Evolutionary conservation across 345 rosid genomes (phyloP), one percentile per base, ranked within the genome.

Genomic region (Conringia planisiliqua): DNA sequence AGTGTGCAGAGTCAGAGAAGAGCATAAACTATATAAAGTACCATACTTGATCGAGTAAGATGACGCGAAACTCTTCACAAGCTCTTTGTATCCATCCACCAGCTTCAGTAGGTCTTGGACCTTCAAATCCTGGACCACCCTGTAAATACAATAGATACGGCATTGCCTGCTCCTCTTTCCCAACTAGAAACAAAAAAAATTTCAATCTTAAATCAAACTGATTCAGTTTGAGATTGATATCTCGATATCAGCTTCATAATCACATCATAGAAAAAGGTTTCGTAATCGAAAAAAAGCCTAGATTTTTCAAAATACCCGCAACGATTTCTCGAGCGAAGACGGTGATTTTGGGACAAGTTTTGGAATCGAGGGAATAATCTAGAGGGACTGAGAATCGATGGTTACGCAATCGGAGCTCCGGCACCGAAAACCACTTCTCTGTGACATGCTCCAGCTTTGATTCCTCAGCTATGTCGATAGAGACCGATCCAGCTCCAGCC

Each of bases 121-220:
- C 77, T 80, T 95, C 99, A 67, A 86, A 90, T 52, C 99, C 99
- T 16, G 99, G 99, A 38, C 99, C 99, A 33, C 97, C 99, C 73
- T 95, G 97, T 71, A 91, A 80, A 73, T 18, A 95, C 67, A 89
- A 75, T 18, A 95, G 85, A 76, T 85, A 95, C 18, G 99, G 97
- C 78, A 95, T 52, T 50, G 67, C 54, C 43, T 88, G 83, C 29
- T 90, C 93, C 81, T 95, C 99, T 79, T 88, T 90, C 42, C 95
- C 97, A 32, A 79, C 96, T 88, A 70, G 78, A 79, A 71, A 17
- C 18, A 10, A 11, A 14, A 3, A 13, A 30, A 5, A 62, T 18
- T 56, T 12, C 10, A 59, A 38, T 59, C n/a, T n/a, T n/a, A n/a
- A n/a, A n/a, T n/a, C 14, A 54, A 58, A 58, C 4, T 12, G 39